Evolutionary conservation across 2,329 filamentous ascomycete genomes (phyloP), one percentile per base, ranked within the genome.

Genomic region (Phyllosticta citrichinensis): DNA sequence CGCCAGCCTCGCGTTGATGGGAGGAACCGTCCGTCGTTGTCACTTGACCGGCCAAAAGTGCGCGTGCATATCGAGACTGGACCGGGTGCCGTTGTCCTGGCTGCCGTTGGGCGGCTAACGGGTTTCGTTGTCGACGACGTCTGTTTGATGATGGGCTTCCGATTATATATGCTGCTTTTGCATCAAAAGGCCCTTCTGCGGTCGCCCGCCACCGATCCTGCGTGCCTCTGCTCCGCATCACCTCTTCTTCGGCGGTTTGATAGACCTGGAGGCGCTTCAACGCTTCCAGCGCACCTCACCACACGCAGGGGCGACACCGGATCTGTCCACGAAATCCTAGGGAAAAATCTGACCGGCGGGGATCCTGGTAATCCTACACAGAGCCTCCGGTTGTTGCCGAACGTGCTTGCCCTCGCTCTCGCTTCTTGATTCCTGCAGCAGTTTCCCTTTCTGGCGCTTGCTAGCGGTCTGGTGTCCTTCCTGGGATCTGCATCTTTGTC

Each of bases 131-230:
- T 40, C 33, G 9, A 33, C 30, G 30, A 33, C 12, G 12, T 5
- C 9, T 9, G 30, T 33, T 2, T 33, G 57, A 55, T 67, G 65
- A 65, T 57, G 62, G 62, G 54, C 63, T 62, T 65, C 64, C 69
- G 71, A 71, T 40, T 69, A 70, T 69, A 63, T 62, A 64, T 63
- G 59, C 61, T 25, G 27, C 27, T 20, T 30, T 57, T 19, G 53
- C 57, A 56, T 24, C 47, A 65, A 69, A 72, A 71, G 71, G 70
- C 67, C 70, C 70, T 70, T 72, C 66, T 71, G 62, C 69, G 68
- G 69, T 56, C 58, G 58, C 58, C 58, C 58, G 55, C 52, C 52
- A 55, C 58, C 52, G 58, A 52, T 33, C 58, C 52, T 52, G 58
- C 58, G 58, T 52, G 58, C 33, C 14, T 40, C 33, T 40, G 33